Evolutionary conservation across 78 protist species (phyloP).

Genomic region (Polysphondylium violaceum): DNA sequence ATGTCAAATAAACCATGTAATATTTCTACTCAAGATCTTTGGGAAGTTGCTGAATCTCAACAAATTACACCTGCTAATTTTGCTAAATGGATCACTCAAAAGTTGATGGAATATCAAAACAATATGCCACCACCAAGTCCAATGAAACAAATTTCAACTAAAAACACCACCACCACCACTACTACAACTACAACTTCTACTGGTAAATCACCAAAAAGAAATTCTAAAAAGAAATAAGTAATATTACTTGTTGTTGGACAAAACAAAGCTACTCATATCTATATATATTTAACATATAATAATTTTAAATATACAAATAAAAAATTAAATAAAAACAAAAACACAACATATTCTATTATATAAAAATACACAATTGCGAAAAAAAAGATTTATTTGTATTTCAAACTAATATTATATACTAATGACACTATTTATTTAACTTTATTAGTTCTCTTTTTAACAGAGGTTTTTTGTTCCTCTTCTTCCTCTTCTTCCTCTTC

Average conservation of each 20-base stretch:
- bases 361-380: too few species aligned
- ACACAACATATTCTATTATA: not conserved
- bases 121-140: slow-evolving; percentile 24
- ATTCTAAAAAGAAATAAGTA: slow-evolving; percentile 20
- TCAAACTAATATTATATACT: not conserved
- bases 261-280: not conserved
- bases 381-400: not conserved
- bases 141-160: slow-evolving; percentile 21
- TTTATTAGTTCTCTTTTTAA: slow-evolving; percentile 2
- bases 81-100: slow-evolving; percentile 41
- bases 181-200: not conserved
- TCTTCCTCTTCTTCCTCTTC: not conserved
- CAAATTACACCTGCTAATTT: slow-evolving; percentile 20
- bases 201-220: slow-evolving; percentile 26
- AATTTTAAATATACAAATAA: not conserved
- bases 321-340: slow-evolving; percentile 15
- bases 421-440: slow-evolving; percentile 27
- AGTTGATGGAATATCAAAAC: slow-evolving; percentile 24
- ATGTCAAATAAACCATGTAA: slow-evolving; percentile 34
- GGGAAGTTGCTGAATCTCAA: slow-evolving; percentile 63
- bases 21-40: slow-evolving; percentile 57
- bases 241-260: too few species aligned
- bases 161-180: not conserved
- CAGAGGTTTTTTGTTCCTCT: not conserved
- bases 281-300: not conserved